These are phyloP conservation scores for Nitzschia sp. DNA, from an alignment of 108 stramenopile genomes.

Conservation along the genomic window DNA sequence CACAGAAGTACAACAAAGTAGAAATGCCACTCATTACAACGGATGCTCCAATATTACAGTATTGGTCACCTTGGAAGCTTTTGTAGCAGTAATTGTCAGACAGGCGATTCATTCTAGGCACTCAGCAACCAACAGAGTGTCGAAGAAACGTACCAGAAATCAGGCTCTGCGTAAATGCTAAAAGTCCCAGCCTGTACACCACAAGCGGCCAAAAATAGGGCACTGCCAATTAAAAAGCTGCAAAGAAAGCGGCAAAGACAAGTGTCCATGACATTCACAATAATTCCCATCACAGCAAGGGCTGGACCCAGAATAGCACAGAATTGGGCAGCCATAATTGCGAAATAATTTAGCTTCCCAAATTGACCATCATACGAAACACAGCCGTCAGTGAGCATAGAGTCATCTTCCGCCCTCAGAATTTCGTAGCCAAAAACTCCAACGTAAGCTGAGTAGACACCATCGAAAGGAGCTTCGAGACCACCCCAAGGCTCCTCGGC, in stretches of 20 bases:
- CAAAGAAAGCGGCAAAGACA: constrained; percentile 18
- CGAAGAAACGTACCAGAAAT: constrained; percentile 21
- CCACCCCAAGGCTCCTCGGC: background rate
- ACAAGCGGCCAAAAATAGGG: constrained; percentile 20
- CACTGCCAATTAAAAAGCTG: constrained; percentile 23
- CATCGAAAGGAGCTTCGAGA: constrained; percentile 20
- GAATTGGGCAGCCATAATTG: constrained; percentile 19
- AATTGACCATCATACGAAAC: constrained; percentile 16
- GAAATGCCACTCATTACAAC: constrained; percentile 21
- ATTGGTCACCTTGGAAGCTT: constrained; percentile 15
- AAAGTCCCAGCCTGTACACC: constrained; percentile 31
- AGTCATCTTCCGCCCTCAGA: background rate
- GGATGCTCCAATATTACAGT: constrained; percentile 27
- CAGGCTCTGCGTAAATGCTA: constrained; percentile 23
- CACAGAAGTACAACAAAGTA: constrained; percentile 10
- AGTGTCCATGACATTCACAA: constrained; percentile 17
- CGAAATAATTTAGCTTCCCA: background rate
- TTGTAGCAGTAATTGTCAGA: background rate
- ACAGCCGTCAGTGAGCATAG: constrained; percentile 11
- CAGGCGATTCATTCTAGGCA: too few relatives aligned
- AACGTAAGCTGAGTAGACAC: constrained; percentile 10
- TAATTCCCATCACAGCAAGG: constrained; percentile 15
- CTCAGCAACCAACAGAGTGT: background rate
- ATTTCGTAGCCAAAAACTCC: constrained; percentile 32
- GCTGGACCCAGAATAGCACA: constrained; percentile 31